Percentiles rank a stretch among this genome's conserved stretches.
Evolutionary conservation across 2,329 filamentous ascomycete genomes (phyloP).

Genomic region (Alternaria ventricosa): DNA sequence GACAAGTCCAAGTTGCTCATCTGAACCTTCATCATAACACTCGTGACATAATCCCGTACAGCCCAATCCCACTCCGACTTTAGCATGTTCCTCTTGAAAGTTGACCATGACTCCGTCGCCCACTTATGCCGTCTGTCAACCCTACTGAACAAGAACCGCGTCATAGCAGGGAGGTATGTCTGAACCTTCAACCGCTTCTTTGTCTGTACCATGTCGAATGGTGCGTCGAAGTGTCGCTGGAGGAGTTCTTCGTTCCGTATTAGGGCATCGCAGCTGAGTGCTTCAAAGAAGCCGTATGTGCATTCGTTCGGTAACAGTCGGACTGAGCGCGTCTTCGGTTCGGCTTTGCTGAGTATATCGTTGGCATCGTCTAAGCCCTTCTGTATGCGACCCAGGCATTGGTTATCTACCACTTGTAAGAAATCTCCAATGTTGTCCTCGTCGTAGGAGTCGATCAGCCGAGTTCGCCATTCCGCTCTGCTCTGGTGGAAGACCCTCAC

Average conservation of each 20-base stretch:
- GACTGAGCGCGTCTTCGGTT: conserved; percentile 59
- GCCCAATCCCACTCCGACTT: conserved; percentile 86
- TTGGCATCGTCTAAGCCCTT: conserved; percentile 52
- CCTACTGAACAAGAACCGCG: conserved; percentile 80
- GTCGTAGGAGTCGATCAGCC: conserved; percentile 53
- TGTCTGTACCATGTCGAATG: conserved; percentile 80
- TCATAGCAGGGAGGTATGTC: conserved; percentile 80
- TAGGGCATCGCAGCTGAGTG: conserved; percentile 82
- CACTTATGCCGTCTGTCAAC: conserved; percentile 70
- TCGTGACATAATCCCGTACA: conserved; percentile 74
- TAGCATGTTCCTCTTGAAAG: conserved; percentile 68
- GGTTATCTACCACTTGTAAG: conserved; percentile 53
- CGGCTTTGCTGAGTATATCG: conserved; percentile 50
- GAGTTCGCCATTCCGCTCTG: conserved; percentile 49
- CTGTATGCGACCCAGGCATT: conserved; percentile 54
- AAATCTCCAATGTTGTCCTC: conserved; percentile 54
- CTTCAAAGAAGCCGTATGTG: conserved; percentile 84
- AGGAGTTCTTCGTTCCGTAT: conserved; percentile 64
- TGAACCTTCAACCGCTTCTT: conserved; percentile 80
- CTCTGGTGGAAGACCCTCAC: conserved; percentile 57
- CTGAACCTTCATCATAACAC: conserved; percentile 69
- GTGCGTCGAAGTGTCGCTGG: conserved; percentile 73
- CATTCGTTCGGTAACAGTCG: conserved; percentile 63
- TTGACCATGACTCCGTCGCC: conserved; percentile 72
- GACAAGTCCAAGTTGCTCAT: conserved; percentile 59